Evolutionary conservation across 2,329 filamentous ascomycete species (phyloP).

Genomic region (Penicillium hesseltinei): DNA sequence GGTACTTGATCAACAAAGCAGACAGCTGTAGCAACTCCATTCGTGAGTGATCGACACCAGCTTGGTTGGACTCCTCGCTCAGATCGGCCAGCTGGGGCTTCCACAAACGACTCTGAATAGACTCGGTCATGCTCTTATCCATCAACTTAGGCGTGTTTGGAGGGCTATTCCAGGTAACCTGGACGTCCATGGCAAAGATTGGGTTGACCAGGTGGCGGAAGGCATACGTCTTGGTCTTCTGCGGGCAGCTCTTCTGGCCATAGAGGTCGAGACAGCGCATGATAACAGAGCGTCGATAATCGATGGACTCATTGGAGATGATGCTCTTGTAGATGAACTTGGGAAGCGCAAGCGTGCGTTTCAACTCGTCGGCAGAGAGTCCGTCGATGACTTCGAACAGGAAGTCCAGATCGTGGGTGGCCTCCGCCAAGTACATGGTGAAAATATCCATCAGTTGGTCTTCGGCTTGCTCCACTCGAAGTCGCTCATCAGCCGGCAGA

Average conservation of each 20-base stretch:
- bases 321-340: slow-evolving; percentile 82
- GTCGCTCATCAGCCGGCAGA: slow-evolving; percentile 68
- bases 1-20: slow-evolving; percentile 92
- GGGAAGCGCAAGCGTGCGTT: slow-evolving; percentile 70
- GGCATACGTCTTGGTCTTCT: slow-evolving; percentile 89
- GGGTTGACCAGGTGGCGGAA: slow-evolving; percentile 93
- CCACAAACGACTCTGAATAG: slow-evolving; percentile 91
- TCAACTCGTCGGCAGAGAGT: slow-evolving; percentile 79
- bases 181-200: slow-evolving; percentile 93
- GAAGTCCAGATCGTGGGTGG: slow-evolving; percentile 74
- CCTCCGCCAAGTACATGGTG: slow-evolving; percentile 72
- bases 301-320: slow-evolving; percentile 78
- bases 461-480: slow-evolving; percentile 83
- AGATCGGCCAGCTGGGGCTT: slow-evolving; percentile 79
- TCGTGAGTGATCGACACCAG: slow-evolving; percentile 88
- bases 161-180: slow-evolving; percentile 68
- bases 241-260: slow-evolving; percentile 71
- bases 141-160: slow-evolving; percentile 69
- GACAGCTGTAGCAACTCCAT: slow-evolving; percentile 96
- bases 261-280: slow-evolving; percentile 87
- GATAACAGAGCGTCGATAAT: slow-evolving; percentile 79
- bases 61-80: slow-evolving; percentile 76
- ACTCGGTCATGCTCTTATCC: slow-evolving; percentile 82
- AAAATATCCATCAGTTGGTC: slow-evolving; percentile 86
- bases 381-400: slow-evolving; percentile 82